These are phyloP conservation scores for Vaccinium corymbosum DNA, from an alignment of 148 eudicot species.

Conservation along the genomic window DNA sequence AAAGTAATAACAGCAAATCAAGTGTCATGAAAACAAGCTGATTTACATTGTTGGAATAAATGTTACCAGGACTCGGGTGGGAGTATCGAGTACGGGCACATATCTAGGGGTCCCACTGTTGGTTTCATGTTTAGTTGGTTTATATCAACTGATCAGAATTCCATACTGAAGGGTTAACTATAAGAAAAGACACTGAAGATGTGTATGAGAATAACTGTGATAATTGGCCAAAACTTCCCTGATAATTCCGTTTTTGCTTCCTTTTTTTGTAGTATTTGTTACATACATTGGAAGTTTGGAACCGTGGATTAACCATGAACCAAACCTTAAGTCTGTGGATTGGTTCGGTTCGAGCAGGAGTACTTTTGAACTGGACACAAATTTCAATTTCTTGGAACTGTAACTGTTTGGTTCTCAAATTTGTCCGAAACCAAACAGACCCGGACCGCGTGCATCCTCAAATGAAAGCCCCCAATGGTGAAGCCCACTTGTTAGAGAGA, in stretches of 20 bases:
- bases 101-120: not conserved
- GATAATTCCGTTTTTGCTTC: not conserved
- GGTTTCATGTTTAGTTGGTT: no score
- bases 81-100: not conserved
- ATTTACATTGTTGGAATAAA: not conserved
- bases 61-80: not conserved
- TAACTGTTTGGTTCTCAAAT: no score
- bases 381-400: no score
- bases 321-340: not conserved
- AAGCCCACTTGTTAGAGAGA: not conserved
- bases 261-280: not conserved
- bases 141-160: no score
- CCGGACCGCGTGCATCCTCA: no score
- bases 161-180: no score
- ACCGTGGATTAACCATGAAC: not conserved
- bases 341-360: no score
- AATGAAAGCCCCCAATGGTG: not conserved
- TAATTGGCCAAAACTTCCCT: not conserved
- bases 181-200: no score
- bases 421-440: no score
- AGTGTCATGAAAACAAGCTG: slow-evolving; percentile 3
- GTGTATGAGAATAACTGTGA: not conserved
- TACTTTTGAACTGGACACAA: no score
- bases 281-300: not conserved
- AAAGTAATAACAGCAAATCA: not conserved